These are phyloP conservation scores for Hygrocybe punicea DNA, from an alignment of 768 basidiomycete species.

Conservation along the genomic window DNA sequence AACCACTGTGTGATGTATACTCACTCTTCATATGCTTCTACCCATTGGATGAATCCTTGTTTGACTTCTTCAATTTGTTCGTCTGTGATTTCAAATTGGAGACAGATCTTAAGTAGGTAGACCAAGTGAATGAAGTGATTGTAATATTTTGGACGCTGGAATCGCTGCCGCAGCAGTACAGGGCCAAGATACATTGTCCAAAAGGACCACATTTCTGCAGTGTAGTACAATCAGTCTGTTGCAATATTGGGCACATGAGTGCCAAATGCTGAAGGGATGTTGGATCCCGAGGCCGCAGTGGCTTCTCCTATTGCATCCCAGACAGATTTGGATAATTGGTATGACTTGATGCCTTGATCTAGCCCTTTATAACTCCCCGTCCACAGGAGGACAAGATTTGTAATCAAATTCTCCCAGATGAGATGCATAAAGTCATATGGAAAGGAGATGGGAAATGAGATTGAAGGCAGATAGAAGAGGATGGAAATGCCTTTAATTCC, in stretches of 20 bases:
- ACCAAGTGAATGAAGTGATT: slow-evolving; percentile 42
- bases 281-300: slow-evolving; percentile 29
- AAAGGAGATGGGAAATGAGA: slow-evolving; percentile 39
- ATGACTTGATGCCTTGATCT: slow-evolving; percentile 29
- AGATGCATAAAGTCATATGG: slow-evolving; percentile 49
- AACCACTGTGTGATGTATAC: slow-evolving; percentile 22
- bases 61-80: slow-evolving; percentile 26
- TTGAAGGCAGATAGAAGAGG: slow-evolving; percentile 28
- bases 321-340: slow-evolving; percentile 25
- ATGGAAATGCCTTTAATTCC: slow-evolving; percentile 37
- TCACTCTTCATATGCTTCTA: slow-evolving; percentile 38
- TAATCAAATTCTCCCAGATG: slow-evolving; percentile 44
- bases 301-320: slow-evolving; percentile 43
- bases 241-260: slow-evolving; percentile 33
- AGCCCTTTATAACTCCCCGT: slow-evolving; percentile 42
- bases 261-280: slow-evolving; percentile 41
- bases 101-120: slow-evolving; percentile 32
- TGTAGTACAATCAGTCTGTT: slow-evolving; percentile 13
- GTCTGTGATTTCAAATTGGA: slow-evolving; percentile 34
- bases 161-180: slow-evolving; percentile 34
- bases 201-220: slow-evolving; percentile 40
- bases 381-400: slow-evolving; percentile 42
- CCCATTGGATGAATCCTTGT: slow-evolving; percentile 36
- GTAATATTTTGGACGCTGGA: slow-evolving; percentile 34
- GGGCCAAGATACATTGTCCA: slow-evolving; percentile 42